phyloP scores from a whole-genome alignment of 73 alveolate species.

The Strombidium stylifer region DNA sequence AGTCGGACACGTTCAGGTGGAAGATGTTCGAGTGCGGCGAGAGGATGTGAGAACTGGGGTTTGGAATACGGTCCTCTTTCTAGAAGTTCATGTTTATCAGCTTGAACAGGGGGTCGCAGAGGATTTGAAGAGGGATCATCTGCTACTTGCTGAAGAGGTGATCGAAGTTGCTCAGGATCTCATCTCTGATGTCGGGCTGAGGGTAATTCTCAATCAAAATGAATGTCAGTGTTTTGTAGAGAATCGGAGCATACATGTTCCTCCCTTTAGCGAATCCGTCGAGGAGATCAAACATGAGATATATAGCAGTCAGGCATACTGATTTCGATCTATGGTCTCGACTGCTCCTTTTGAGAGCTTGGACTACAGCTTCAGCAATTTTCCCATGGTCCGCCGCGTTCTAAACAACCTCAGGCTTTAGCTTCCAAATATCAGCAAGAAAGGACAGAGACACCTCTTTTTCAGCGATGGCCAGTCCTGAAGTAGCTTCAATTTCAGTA shows the following conservation, averaged over 20 bases:
- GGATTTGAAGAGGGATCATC: constrained; percentile 91
- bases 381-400: too few species aligned
- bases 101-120: constrained; percentile 90
- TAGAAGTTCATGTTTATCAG: constrained; percentile 74
- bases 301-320: constrained; percentile 52
- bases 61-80: constrained; percentile 9
- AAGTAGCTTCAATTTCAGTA: too few species aligned
- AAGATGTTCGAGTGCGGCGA: constrained; percentile 67
- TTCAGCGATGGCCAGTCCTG: too few species aligned
- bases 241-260: constrained; percentile 89
- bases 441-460: too few species aligned
- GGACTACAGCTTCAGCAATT: too few species aligned
- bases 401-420: too few species aligned
- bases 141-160: constrained; percentile 63
- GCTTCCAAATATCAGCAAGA: constrained; percentile 72
- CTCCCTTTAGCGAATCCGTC: constrained; percentile 78
- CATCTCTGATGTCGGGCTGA: constrained; percentile 88
- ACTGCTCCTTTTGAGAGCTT: too few species aligned
- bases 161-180: constrained; percentile 78
- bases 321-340: too few species aligned
- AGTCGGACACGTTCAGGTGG: constrained; percentile 80
- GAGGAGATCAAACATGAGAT: constrained; percentile 54
- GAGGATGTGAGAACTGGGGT: neutral
- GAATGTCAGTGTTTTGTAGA: constrained; percentile 93
- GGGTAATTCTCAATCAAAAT: constrained; percentile 84